A percentile compares a stretch with the other conserved stretches of the same genome.
phyloP scores from a whole-genome alignment of 371 early-diverging fungal genomes.

The Mycotypha africana region DNA sequence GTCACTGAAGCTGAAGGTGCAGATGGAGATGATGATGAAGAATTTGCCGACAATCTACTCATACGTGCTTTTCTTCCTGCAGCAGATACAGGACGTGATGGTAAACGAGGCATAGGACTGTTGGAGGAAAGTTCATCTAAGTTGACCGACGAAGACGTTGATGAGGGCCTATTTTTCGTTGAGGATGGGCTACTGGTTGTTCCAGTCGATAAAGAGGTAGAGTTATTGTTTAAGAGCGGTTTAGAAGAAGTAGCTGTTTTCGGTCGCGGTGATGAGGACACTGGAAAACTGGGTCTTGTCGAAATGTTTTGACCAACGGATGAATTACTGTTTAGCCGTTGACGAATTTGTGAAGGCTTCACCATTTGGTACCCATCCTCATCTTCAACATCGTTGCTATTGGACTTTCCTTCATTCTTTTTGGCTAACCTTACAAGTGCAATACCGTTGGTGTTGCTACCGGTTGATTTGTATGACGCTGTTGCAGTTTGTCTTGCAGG shows the following conservation, averaged over 20 bases:
- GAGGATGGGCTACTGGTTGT: no score
- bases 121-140: conserved; percentile 9
- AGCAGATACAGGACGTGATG: conserved; percentile 27
- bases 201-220: no score
- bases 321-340: no score
- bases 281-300: no score
- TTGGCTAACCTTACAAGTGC: conserved; percentile 7
- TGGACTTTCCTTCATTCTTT: not conserved
- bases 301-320: no score
- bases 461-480: no score
- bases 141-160: no score
- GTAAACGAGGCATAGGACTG: conserved; percentile 35
- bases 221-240: no score
- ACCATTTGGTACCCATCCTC: conserved; percentile 38
- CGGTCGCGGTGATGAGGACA: no score
- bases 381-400: conserved; percentile 9
- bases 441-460: not conserved
- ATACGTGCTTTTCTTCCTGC: conserved; percentile 18
- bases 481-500: no score
- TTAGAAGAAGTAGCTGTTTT: not conserved
- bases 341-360: conserved; percentile 35
- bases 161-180: no score
- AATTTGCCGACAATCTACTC: not conserved
- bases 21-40: not conserved
- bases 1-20: not conserved